Evolutionary conservation across 2,329 filamentous ascomycete genomes (phyloP).

Genomic region (Sporothrix luriei): DNA sequence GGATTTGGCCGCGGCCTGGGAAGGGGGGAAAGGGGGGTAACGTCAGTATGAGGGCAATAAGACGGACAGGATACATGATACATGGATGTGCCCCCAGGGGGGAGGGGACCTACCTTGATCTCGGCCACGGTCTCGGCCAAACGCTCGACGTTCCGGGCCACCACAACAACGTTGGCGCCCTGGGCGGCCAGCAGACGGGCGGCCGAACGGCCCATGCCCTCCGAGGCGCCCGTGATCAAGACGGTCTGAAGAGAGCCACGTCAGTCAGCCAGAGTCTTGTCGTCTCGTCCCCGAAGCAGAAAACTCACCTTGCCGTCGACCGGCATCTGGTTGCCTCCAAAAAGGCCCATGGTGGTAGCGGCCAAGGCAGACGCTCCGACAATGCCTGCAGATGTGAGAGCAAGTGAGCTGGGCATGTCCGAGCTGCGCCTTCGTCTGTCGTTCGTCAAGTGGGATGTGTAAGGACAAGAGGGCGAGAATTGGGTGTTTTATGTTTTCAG

Average conservation of each 20-base stretch:
- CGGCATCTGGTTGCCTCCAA: slow-evolving; percentile 74
- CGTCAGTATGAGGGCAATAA: background rate
- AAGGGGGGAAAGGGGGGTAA: no score
- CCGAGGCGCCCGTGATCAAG: slow-evolving; percentile 85
- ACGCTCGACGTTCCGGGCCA: slow-evolving; percentile 75
- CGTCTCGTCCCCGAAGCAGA: background rate
- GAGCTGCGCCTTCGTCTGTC: background rate
- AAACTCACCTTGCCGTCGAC: slow-evolving; percentile 76
- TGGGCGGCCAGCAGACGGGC: slow-evolving; percentile 75
- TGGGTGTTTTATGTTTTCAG: background rate
- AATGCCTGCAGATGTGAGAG: slow-evolving; percentile 40
- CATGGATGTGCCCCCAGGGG: no score
- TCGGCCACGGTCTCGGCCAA: slow-evolving; percentile 70
- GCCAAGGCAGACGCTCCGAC: slow-evolving; percentile 42
- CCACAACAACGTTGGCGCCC: slow-evolving; percentile 83
- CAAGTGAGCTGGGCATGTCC: slow-evolving; percentile 36
- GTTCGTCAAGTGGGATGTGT: background rate
- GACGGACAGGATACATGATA: background rate
- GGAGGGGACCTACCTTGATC: slow-evolving; percentile 61
- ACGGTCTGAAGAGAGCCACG: slow-evolving; percentile 50
- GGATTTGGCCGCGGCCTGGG: slow-evolving; percentile 66
- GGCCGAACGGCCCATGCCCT: slow-evolving; percentile 82
- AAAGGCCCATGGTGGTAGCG: slow-evolving; percentile 64
- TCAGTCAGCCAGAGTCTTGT: background rate
- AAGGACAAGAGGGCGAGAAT: background rate